A percentile compares a stretch with the other conserved stretches of the same genome.
phyloP scores from a whole-genome alignment of 139 green algal genomes.

The Micractinium sp. region DNA sequence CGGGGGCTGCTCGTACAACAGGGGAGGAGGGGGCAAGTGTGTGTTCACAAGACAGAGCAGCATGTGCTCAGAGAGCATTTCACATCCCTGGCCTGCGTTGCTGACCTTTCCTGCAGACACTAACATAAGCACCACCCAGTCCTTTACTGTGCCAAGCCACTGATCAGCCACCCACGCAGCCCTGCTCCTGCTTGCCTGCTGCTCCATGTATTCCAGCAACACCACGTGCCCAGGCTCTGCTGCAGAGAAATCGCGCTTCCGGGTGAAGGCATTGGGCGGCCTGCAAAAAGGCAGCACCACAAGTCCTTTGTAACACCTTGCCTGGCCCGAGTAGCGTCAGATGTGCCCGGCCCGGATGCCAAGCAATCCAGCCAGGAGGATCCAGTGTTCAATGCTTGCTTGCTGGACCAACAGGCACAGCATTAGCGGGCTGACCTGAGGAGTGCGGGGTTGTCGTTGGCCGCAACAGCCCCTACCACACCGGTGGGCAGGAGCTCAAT shows the following conservation, averaged over 20 bases:
- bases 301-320: neutral
- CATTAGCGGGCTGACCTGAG: slow-evolving; percentile 10
- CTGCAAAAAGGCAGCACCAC: neutral
- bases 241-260: slow-evolving; percentile 60
- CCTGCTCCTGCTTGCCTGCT: slow-evolving; percentile 43
- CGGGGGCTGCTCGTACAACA: slow-evolving; percentile 42
- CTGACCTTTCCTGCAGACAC: neutral
- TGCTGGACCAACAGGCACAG: too few relatives aligned
- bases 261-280: slow-evolving; percentile 53
- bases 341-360: neutral
- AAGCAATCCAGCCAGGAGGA: neutral
- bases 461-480: neutral
- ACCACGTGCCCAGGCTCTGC: slow-evolving; percentile 67
- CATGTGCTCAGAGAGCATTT: neutral
- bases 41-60: neutral
- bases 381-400: too few relatives aligned
- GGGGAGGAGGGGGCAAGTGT: neutral
- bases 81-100: neutral
- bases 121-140: too few relatives aligned
- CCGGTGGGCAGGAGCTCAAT: slow-evolving; percentile 31
- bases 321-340: neutral
- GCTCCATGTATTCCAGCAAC: slow-evolving; percentile 84
- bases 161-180: neutral
- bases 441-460: slow-evolving; percentile 19
- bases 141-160: too few relatives aligned